Conservation (phyloP, 306 rosid genomes). For the Vachellia collinsii region DNA sequence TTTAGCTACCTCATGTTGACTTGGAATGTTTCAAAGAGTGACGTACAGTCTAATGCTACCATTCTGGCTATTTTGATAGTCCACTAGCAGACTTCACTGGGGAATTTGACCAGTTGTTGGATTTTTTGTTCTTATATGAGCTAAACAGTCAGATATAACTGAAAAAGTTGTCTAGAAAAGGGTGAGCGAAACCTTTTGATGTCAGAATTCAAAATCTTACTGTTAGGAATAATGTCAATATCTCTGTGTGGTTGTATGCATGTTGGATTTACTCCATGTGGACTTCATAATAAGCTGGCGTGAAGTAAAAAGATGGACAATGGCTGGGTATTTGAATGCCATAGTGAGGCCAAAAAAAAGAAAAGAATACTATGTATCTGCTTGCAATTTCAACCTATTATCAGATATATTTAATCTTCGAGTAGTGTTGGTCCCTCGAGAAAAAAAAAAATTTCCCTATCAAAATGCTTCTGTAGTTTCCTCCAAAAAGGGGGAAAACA, state of each 20-base stretch:
- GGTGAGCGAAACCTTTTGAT: background rate
- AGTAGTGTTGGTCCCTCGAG: no score
- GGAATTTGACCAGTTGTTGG: background rate
- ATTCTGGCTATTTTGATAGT: slow-evolving; percentile 31
- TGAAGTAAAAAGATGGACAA: background rate
- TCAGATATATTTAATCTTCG: no score
- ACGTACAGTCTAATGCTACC: slow-evolving; percentile 10
- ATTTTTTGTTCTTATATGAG: background rate
- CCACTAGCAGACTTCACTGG: background rate
- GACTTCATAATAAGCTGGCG: slow-evolving; percentile 1
- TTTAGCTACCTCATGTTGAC: background rate
- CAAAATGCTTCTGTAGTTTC: background rate
- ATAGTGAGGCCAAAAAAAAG: background rate
- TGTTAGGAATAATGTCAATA: slow-evolving; percentile 10
- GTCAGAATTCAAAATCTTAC: slow-evolving; percentile 5
- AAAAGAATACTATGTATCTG: background rate
- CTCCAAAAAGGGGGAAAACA: background rate
- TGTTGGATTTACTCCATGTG: slow-evolving; percentile 10
- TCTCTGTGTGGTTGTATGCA: slow-evolving; percentile 13
- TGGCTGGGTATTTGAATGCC: background rate
- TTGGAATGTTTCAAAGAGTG: background rate
- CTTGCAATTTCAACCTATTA: no score
- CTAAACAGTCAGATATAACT: background rate
- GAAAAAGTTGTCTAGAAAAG: background rate
- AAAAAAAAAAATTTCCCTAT: no score